Base-by-base conservation (phyloP, 129 eudicot species). In the Centaurea solstitialis region DNA sequence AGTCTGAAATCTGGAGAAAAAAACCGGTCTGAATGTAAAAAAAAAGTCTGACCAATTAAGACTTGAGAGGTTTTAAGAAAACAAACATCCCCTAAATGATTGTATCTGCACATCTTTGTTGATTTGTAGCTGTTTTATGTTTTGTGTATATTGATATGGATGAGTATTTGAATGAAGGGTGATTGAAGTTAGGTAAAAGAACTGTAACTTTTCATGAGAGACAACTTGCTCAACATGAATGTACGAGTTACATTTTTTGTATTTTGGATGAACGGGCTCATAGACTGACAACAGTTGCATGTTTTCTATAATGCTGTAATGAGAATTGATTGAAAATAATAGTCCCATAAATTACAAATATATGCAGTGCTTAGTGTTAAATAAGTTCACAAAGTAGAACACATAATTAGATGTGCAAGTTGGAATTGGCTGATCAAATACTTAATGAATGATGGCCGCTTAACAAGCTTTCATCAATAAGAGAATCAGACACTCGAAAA, bases 261-360 rank as follows among this genome's bases (percentile, higher is more conserved):
- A 45, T 53, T 53, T 53, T 20, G 61, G 61, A 53, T 53, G 64
- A 53, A 53, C n/a, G 64, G 64, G 64, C 26, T 45, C 18, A 22
- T 37, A 33, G 33, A 24, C 35, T 61, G 69, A 13, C 68, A 59
- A 43, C 53, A 17, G 70, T 35, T 61, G 5, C n/a, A 17, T 59
- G 77, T 74, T 15, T 37, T 74, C 38, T 53, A 10, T 37, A 73
- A 45, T 24, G 66, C n/a, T 74, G 70, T 35, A 28, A 57, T 53
- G 70, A 35, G 38, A 59, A 75, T 50, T 74, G 41, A 5, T 53
- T 53, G 53, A 24, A 30, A 74, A 74, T 18, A 37, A 17, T 2
- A 33, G 79, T 33, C 18, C 22, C 70, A 2, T 59, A 15, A 59
- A 33, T 18, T 33, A 59, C 45, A 57, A 35, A 70, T 18, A 70